Conservation (phyloP, 805 yeast genomes). For the Barnettozyma botsteinii region DNA sequence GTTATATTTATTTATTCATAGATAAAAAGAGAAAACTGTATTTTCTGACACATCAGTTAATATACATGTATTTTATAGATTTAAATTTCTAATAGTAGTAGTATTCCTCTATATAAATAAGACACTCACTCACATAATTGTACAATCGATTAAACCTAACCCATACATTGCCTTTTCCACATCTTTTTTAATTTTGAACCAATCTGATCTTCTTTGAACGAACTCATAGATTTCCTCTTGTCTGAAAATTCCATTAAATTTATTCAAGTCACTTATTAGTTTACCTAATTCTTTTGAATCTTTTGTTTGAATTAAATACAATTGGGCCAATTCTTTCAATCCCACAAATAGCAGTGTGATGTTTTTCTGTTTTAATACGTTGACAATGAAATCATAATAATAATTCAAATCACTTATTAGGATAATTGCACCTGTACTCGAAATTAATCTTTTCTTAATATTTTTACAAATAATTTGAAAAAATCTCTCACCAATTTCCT, state of each 20-base stretch:
- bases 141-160: constrained; percentile 73
- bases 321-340: constrained; percentile 76
- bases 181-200: constrained; percentile 68
- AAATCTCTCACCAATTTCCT: constrained; percentile 86
- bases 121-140: constrained; percentile 44
- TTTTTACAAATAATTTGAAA: constrained; percentile 71
- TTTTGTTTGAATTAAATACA: constrained; percentile 63
- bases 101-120: neutral
- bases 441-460: constrained; percentile 65
- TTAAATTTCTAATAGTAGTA: too few relatives aligned
- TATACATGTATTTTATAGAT: too few relatives aligned
- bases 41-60: too few relatives aligned
- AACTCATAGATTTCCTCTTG: constrained; percentile 95
- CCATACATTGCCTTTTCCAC: constrained; percentile 97
- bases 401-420: constrained; percentile 77
- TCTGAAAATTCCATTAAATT: constrained; percentile 82
- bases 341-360: constrained; percentile 74
- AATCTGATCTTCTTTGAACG: constrained; percentile 81
- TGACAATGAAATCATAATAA: constrained; percentile 66
- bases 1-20: too few relatives aligned
- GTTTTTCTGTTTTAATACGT: constrained; percentile 53
- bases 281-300: constrained; percentile 83
- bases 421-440: constrained; percentile 76
- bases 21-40: too few relatives aligned
- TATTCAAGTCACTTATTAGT: constrained; percentile 72